phyloP scores from a whole-genome alignment of 495 filamentous ascomycete species.

The Aspergillus sparsus region DNA sequence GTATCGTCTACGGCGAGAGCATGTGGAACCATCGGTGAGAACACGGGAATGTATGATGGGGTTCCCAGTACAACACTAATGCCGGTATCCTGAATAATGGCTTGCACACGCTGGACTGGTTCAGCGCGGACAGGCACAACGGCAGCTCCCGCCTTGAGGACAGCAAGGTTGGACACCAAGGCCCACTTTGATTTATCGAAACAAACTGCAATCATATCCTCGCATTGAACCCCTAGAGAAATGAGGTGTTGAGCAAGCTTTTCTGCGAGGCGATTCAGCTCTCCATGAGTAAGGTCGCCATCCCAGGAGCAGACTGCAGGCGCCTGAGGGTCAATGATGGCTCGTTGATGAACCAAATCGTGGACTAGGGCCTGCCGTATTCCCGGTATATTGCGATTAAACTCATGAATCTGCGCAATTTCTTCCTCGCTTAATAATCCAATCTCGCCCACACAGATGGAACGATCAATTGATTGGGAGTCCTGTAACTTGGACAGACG shows the following conservation, averaged over 20 bases:
- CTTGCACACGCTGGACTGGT: slow-evolving; percentile 29
- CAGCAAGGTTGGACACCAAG: slow-evolving; percentile 39
- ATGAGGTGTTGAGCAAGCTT: slow-evolving; percentile 36
- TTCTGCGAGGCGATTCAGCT: slow-evolving; percentile 34
- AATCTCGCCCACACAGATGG: background rate
- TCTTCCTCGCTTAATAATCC: background rate
- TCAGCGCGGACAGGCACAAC: slow-evolving; percentile 28
- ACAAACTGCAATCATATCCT: slow-evolving; percentile 51
- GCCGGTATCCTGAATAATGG: slow-evolving; percentile 31
- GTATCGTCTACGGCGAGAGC: slow-evolving; percentile 10
- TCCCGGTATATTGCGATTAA: background rate
- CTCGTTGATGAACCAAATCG: background rate
- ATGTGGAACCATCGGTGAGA: slow-evolving; percentile 8
- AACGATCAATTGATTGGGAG: background rate
- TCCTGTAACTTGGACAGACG: background rate
- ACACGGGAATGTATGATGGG: slow-evolving; percentile 1
- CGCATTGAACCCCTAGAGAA: slow-evolving; percentile 34
- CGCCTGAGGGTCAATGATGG: background rate
- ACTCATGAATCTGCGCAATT: background rate
- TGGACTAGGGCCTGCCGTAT: background rate
- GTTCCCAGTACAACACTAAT: slow-evolving; percentile 31
- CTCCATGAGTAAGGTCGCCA: slow-evolving; percentile 34
- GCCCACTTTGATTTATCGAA: slow-evolving; percentile 52
- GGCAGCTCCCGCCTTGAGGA: slow-evolving; percentile 38
- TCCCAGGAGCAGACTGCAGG: slow-evolving; percentile 41